phyloP scores from a whole-genome alignment of 768 basidiomycete genomes.

The Suillus subluteus region DNA sequence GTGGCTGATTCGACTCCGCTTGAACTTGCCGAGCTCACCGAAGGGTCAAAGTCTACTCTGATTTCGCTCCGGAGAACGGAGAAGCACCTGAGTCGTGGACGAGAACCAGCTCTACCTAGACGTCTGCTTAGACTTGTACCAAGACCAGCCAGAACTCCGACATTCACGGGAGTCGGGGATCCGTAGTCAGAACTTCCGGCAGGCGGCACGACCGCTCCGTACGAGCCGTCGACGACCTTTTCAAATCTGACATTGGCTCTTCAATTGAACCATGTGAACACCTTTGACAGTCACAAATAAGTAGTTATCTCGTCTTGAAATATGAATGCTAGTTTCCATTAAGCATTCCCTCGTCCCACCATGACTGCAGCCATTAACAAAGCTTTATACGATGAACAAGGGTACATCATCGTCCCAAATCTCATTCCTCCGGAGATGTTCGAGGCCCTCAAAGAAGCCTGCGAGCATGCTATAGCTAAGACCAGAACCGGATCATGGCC shows the following conservation, averaged over 20 bases:
- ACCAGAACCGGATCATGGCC: slow-evolving; percentile 68
- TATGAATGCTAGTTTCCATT: not conserved
- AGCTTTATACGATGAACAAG: slow-evolving; percentile 58
- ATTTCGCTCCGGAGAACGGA: too few species aligned
- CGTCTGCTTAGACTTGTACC: too few species aligned
- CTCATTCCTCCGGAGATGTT: slow-evolving; percentile 51
- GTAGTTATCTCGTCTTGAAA: slow-evolving; percentile 18
- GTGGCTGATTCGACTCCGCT: too few species aligned
- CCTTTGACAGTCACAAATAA: slow-evolving; percentile 6
- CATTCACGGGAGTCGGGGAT: too few species aligned
- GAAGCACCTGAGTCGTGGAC: too few species aligned
- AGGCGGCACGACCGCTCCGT: not conserved
- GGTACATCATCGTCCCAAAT: slow-evolving; percentile 64
- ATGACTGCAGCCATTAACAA: slow-evolving; percentile 38
- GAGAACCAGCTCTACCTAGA: too few species aligned
- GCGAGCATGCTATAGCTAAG: slow-evolving; percentile 49
- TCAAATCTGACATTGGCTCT: not conserved
- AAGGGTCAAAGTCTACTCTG: too few species aligned
- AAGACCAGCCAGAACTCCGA: too few species aligned
- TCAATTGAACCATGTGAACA: not conserved
- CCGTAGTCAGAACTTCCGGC: not conserved
- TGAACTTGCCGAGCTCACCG: too few species aligned
- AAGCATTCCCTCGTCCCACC: not conserved
- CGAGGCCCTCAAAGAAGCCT: slow-evolving; percentile 49
- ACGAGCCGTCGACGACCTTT: not conserved